A percentile compares a stretch with the other conserved stretches of the same genome.
phyloP scores from a whole-genome alignment of 495 filamentous ascomycete species.

The Monascus purpureus region DNA sequence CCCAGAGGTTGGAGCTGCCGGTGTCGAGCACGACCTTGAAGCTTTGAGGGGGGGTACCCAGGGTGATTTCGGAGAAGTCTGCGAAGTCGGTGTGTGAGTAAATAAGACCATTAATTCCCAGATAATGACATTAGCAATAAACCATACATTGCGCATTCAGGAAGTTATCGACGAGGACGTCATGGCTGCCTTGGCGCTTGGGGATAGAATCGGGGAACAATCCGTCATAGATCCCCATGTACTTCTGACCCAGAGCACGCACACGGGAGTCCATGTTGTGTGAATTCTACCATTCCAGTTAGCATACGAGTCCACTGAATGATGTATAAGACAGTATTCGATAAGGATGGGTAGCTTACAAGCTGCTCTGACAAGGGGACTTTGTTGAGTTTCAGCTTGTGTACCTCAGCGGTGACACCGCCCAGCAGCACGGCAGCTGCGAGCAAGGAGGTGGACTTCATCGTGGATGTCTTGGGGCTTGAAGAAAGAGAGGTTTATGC shows the following conservation, averaged over 20 bases:
- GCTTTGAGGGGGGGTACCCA: slow-evolving; percentile 81
- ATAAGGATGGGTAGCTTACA: slow-evolving; percentile 36
- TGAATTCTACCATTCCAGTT: slow-evolving; percentile 38
- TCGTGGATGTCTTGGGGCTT: slow-evolving; percentile 24
- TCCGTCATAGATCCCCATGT: slow-evolving; percentile 73
- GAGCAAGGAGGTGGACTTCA: slow-evolving; percentile 70
- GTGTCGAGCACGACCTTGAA: slow-evolving; percentile 99
- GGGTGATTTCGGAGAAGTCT: slow-evolving; percentile 95
- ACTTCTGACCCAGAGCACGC: slow-evolving; percentile 60
- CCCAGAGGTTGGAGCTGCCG: slow-evolving; percentile 98
- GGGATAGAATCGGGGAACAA: slow-evolving; percentile 65
- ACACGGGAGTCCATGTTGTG: slow-evolving; percentile 73
- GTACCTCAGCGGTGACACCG: slow-evolving; percentile 66
- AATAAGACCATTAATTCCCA: neutral
- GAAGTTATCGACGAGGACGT: slow-evolving; percentile 90
- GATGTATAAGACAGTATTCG: slow-evolving; percentile 2
- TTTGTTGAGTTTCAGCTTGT: slow-evolving; percentile 97
- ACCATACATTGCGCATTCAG: slow-evolving; percentile 93
- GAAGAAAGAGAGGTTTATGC: neutral
- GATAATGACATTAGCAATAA: neutral
- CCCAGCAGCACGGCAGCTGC: slow-evolving; percentile 72
- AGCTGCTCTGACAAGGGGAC: slow-evolving; percentile 84
- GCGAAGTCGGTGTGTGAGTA: slow-evolving; percentile 10
- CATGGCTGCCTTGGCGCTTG: slow-evolving; percentile 54
- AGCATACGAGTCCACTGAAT: slow-evolving; percentile 3